Evolutionary conservation across 2,329 filamentous ascomycete genomes (phyloP), one percentile per base, ranked within the genome.

Genomic region (Trichoderma polysporum): DNA sequence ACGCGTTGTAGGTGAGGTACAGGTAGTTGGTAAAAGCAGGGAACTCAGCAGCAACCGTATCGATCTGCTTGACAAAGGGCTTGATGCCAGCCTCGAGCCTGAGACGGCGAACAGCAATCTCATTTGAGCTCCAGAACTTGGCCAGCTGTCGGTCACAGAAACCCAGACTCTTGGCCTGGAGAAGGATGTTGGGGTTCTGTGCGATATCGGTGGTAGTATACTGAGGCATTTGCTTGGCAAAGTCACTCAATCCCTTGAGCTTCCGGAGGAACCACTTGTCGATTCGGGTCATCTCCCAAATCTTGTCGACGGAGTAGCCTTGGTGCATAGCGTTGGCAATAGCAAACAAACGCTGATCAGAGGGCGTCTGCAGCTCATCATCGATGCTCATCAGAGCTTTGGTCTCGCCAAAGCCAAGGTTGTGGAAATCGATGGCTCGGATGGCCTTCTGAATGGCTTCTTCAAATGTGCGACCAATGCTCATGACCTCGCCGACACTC

Each of bases 391-490:
- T 97, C 52, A 98, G 85, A 2, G 93, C 93, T 74, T 90, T 88
- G 13, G 93, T 97, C 77, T 95, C 92, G 74, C 93, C 94, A 81
- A 97, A 99, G 33, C 95, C 95, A 27, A 97, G 85, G 77, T 98
- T 98, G 83, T 95, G 90, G 80, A 92, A 94, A 79, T 99, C 95
- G 67, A 98, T 94, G 47, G 93, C 90, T 59, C 95, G 90, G 74
- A 99, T 99, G 22, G 95, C 95, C 80, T 98, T 99, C 75, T 99
- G 95, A 49, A 99, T 97, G 9, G 95, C 95, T 81, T 99, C 95
- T 80, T 99, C 95, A 73, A 99, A 99, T 0, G 92, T 97, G 71
- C 95, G 86, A 66, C 95, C 95, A 72, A 99, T 97, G 75, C 91
- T 94, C 95, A 99, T 98, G 71, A 99, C 95, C 79, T 99, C 95